Conservation (phyloP, 106 monocot genomes). For the Amphibolis antarctica region DNA sequence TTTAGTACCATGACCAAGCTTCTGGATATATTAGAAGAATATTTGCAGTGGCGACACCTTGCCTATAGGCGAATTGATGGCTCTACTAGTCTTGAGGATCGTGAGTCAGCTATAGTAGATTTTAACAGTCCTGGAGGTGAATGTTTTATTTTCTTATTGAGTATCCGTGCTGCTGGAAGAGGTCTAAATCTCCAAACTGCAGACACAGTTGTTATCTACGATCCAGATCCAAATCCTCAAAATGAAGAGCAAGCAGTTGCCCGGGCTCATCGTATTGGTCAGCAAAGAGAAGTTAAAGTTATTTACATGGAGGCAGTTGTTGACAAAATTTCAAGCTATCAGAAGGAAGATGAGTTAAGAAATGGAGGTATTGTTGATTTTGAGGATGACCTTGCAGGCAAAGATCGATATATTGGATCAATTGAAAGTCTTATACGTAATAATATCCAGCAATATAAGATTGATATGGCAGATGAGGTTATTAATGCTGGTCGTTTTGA, state of each 20-base stretch:
- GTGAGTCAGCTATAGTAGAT: conserved; percentile 87
- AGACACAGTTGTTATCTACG: conserved; percentile 95
- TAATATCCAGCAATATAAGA: conserved; percentile 96
- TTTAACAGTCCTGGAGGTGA: conserved; percentile 74
- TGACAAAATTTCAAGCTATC: conserved; percentile 79
- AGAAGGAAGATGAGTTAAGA: conserved; percentile 90
- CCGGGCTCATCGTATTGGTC: conserved; percentile 95
- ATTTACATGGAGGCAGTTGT: conserved; percentile 97
- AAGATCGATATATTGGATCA: conserved; percentile 86
- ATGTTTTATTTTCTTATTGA: conserved; percentile 95
- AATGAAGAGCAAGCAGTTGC: conserved; percentile 99
- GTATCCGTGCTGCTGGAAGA: conserved; percentile 97
- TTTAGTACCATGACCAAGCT: conserved; percentile 99
- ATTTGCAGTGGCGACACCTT: conserved; percentile 80
- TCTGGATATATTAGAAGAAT: conserved; percentile 91
- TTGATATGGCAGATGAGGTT: conserved; percentile 98
- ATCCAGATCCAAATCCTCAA: conserved; percentile 98
- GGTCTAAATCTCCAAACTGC: conserved; percentile 96
- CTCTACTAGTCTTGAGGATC: conserved; percentile 83
- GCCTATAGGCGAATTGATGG: conserved; percentile 93
- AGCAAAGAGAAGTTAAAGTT: conserved; percentile 88
- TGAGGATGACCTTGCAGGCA: conserved; percentile 89
- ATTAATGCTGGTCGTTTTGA: conserved; percentile 99
- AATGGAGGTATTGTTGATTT: conserved; percentile 66
- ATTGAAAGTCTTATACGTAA: conserved; percentile 93